Conservation (phyloP, 192 early-diverging fungal species). For the Gaertneriomyces semiglobifer region DNA sequence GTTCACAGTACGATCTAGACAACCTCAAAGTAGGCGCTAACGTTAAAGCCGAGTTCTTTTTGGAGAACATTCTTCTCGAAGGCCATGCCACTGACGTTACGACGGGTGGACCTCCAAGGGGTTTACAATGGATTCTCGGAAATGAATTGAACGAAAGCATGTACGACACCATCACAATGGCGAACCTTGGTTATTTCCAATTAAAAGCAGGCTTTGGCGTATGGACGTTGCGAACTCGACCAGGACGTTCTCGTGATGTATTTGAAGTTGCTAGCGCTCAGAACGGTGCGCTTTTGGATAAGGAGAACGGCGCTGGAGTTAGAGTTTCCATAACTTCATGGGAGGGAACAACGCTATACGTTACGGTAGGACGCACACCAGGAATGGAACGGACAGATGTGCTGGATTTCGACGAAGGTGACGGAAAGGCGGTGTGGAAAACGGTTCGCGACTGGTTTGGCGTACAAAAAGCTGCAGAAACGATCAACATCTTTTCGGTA, state of each 20-base stretch:
- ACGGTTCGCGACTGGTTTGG: too few relatives aligned
- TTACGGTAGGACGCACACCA: not conserved
- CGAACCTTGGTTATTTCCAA: conserved; percentile 97
- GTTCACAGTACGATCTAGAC: conserved; percentile 86
- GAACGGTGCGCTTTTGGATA: not conserved
- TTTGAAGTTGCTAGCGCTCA: conserved; percentile 63
- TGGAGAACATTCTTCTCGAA: conserved; percentile 85
- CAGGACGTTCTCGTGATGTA: conserved; percentile 76
- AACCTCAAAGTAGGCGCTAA: conserved; percentile 71
- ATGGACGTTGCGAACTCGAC: conserved; percentile 76
- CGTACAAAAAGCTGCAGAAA: conserved; percentile 14
- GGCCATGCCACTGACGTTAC: conserved; percentile 75
- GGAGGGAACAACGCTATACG: too few relatives aligned
- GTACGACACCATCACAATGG: conserved; percentile 96
- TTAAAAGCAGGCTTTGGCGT: conserved; percentile 89
- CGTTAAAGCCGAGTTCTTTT: conserved; percentile 72
- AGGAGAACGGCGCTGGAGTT: not conserved
- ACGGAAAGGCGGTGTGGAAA: not conserved
- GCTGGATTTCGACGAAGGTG: not conserved
- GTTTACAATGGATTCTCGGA: conserved; percentile 84
- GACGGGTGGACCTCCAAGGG: conserved; percentile 75
- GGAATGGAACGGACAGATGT: not conserved
- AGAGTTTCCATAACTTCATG: too few relatives aligned
- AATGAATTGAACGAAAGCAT: conserved; percentile 57
- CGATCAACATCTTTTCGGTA: conserved; percentile 96